Percentiles rank a stretch among this genome's conserved stretches.
Evolutionary conservation across 495 filamentous ascomycete species (phyloP).

Genomic region (Aspergillus kassunensis): DNA sequence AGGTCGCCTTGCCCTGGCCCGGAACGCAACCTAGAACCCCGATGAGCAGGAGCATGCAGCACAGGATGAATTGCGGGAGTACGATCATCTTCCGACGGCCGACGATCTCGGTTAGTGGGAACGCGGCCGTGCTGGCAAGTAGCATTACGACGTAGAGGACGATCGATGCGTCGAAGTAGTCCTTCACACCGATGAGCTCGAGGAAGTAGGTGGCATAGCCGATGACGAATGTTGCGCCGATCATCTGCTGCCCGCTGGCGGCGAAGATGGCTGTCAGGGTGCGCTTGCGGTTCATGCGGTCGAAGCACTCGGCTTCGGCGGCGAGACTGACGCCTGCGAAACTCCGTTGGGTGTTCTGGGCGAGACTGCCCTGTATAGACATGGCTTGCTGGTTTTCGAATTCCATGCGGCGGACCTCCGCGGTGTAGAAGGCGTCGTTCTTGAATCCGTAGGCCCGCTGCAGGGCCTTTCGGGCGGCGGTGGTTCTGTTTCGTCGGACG

Average conservation of each 20-base stretch:
- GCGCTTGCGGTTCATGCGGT: constrained; percentile 17
- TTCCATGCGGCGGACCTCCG: constrained; percentile 16
- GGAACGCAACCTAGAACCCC: constrained; percentile 20
- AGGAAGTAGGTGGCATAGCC: constrained; percentile 25
- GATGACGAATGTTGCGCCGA: constrained; percentile 25
- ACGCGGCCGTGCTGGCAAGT: constrained; percentile 17
- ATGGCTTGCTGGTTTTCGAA: constrained; percentile 3
- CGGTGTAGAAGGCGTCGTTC: constrained; percentile 16
- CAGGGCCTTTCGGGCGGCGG: constrained; percentile 7
- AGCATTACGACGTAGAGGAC: constrained; percentile 21
- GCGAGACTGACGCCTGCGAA: constrained; percentile 13
- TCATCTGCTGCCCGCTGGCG: constrained; percentile 19
- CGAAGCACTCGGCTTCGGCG: constrained; percentile 18
- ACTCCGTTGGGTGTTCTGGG: not conserved
- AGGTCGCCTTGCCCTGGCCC: constrained; percentile 14
- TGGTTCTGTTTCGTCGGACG: constrained; percentile 10
- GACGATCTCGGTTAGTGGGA: constrained; percentile 20
- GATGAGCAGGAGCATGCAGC: constrained; percentile 17
- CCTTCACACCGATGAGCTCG: constrained; percentile 18
- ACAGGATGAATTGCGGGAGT: constrained; percentile 16
- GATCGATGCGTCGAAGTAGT: constrained; percentile 20
- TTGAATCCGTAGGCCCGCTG: constrained; percentile 15
- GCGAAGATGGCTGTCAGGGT: constrained; percentile 21
- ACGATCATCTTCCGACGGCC: constrained; percentile 23
- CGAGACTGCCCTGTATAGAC: not conserved